Percentiles rank a stretch among this genome's conserved stretches.
phyloP scores from a whole-genome alignment of 495 filamentous ascomycete genomes.

The Aspergillus bertholletiae region DNA sequence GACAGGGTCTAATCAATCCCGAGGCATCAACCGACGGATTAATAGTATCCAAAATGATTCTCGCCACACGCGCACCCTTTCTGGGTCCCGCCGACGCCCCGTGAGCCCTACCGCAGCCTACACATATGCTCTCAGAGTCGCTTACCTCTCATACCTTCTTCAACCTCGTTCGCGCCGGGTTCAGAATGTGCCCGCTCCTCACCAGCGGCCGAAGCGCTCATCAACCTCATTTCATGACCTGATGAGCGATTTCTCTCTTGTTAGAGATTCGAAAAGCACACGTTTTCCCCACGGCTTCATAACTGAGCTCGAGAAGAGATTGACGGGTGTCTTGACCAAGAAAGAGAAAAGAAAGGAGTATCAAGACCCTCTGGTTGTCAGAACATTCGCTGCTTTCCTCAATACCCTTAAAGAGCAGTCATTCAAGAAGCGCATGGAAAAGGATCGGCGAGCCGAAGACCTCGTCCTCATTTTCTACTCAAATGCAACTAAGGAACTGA shows the following conservation, averaged over 20 bases:
- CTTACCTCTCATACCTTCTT: constrained; percentile 90
- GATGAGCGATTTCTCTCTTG: constrained; percentile 70
- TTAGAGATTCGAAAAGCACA: constrained; percentile 72
- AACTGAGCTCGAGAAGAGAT: constrained; percentile 62
- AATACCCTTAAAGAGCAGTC: constrained; percentile 70
- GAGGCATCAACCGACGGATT: constrained; percentile 52
- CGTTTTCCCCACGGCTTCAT: constrained; percentile 79
- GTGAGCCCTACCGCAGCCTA: constrained; percentile 73
- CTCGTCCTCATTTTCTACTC: constrained; percentile 84
- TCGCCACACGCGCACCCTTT: constrained; percentile 49
- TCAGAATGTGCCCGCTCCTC: constrained; percentile 68
- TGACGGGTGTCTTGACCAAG: constrained; percentile 63
- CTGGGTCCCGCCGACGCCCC: constrained; percentile 44
- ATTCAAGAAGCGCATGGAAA: constrained; percentile 78
- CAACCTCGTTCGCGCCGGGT: constrained; percentile 84
- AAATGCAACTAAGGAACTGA: constrained; percentile 83
- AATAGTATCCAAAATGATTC: constrained; percentile 55
- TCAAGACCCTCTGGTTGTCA: constrained; percentile 71
- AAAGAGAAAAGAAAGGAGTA: constrained; percentile 75
- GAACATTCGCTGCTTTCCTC: constrained; percentile 76
- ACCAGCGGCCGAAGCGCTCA: constrained; percentile 58
- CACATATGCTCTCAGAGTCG: constrained; percentile 82
- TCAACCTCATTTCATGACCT: constrained; percentile 70
- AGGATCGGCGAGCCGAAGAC: constrained; percentile 91
- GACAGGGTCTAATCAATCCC: constrained; percentile 51